Conservation (phyloP, 2,329 filamentous ascomycete species). For the Botryotinia narcissicola region DNA sequence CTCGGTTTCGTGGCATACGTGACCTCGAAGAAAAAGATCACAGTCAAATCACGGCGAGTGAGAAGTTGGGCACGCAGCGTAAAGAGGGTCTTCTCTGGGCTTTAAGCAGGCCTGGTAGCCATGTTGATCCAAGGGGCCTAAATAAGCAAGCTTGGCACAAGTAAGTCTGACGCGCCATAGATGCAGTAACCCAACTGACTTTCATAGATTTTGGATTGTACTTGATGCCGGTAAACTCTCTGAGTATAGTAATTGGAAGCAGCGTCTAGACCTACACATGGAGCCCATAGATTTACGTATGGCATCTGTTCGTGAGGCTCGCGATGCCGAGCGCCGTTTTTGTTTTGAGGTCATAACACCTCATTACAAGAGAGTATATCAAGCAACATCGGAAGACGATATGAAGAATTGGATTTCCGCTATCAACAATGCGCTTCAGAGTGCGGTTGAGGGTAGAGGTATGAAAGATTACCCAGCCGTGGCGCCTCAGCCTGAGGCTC, state of each 20-base stretch:
- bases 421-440: constrained; percentile 96
- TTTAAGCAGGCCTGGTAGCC: constrained; percentile 84
- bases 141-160: constrained; percentile 99
- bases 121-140: constrained; percentile 90
- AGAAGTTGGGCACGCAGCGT: constrained; percentile 64
- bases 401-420: constrained; percentile 96
- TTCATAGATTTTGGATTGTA: constrained; percentile 89
- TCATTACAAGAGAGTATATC: constrained; percentile 92
- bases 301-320: constrained; percentile 92
- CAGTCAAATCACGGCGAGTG: constrained; percentile 50
- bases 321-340: constrained; percentile 90
- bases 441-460: constrained; percentile 82
- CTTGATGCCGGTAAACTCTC: constrained; percentile 94
- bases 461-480: constrained; percentile 52
- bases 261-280: constrained; percentile 93
- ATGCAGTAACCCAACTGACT: constrained; percentile 34
- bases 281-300: constrained; percentile 96
- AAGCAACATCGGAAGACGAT: constrained; percentile 95
- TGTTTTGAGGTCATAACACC: constrained; percentile 99
- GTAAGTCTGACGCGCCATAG: constrained; percentile 52
- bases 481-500: constrained; percentile 41
- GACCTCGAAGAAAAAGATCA: constrained; percentile 83
- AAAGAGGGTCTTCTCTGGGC: constrained; percentile 97
- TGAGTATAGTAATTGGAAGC: constrained; percentile 99
- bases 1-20: constrained; percentile 85